Evolutionary conservation across 176 grass and related monocot genomes (phyloP).

Genomic region (Oryza punctata): DNA sequence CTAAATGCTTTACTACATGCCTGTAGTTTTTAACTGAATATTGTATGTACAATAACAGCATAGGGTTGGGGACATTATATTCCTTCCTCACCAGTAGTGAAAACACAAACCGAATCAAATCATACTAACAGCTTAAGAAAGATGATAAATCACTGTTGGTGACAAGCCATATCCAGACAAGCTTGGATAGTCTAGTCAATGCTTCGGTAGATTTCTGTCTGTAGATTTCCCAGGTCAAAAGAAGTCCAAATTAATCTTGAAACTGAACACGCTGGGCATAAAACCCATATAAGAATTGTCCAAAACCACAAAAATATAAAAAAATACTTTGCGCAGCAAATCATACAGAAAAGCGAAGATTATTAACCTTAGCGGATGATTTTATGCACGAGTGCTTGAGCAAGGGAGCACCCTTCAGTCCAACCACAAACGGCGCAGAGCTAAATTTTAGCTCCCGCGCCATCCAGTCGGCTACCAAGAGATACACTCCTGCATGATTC

Average conservation of each 20-base stretch:
- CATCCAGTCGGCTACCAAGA: conserved; percentile 81
- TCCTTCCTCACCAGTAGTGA: not conserved
- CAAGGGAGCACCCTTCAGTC: conserved; percentile 97
- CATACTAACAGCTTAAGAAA: not conserved
- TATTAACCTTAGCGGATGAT: not conserved
- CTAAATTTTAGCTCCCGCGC: conserved; percentile 73
- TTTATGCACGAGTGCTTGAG: conserved; percentile 34
- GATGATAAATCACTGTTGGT: not conserved
- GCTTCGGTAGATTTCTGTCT: not conserved
- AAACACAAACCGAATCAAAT: not conserved
- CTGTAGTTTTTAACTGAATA: not conserved
- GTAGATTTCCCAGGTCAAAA: not conserved
- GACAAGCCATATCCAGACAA: not conserved
- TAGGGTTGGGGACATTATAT: not conserved
- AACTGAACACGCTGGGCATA: not conserved
- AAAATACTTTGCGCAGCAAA: not conserved
- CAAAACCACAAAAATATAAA: not conserved
- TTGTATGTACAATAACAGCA: not conserved
- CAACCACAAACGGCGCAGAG: conserved; percentile 69
- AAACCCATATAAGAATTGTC: not conserved
- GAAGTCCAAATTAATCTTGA: not conserved
- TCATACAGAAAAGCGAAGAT: not conserved
- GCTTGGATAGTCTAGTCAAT: too few relatives aligned
- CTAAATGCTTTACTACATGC: not conserved
- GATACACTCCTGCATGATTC: not conserved